These are phyloP conservation scores for Carex littledalei DNA, from an alignment of 176 grass and related monocot species.

Conservation along the genomic window DNA sequence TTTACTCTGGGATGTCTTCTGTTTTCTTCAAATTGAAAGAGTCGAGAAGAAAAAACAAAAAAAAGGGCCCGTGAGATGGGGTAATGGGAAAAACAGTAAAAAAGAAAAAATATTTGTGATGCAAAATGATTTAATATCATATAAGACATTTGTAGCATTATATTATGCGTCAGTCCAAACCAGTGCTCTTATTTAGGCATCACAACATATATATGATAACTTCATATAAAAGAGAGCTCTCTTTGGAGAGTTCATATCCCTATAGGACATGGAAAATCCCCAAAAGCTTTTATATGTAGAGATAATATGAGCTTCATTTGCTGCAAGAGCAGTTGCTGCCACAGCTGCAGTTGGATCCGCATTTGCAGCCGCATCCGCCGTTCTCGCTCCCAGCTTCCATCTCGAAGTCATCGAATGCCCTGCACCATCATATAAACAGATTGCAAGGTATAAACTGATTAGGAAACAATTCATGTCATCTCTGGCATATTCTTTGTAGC, in stretches of 20 bases:
- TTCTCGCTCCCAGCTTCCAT: conserved; percentile 43
- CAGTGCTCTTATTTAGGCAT: conserved; percentile 19
- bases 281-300: conserved; percentile 12
- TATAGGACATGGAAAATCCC: not conserved
- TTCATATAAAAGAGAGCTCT: not conserved
- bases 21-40: not conserved
- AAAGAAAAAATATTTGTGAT: not conserved
- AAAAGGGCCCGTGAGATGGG: not conserved
- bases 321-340: conserved; percentile 44
- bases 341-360: conserved; percentile 64
- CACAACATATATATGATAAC: conserved; percentile 1
- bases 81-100: not conserved
- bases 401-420: conserved; percentile 38
- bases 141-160: not conserved
- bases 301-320: conserved; percentile 38
- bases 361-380: conserved; percentile 71
- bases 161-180: not conserved
- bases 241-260: not conserved
- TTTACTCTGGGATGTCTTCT: not conserved
- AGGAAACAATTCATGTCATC: not conserved
- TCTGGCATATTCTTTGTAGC: not conserved
- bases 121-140: not conserved
- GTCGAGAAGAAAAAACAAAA: not conserved
- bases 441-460: not conserved
- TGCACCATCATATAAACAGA: not conserved